Conservation (phyloP, 2,329 filamentous ascomycete species). For the Aspergillus sclerotialis region DNA sequence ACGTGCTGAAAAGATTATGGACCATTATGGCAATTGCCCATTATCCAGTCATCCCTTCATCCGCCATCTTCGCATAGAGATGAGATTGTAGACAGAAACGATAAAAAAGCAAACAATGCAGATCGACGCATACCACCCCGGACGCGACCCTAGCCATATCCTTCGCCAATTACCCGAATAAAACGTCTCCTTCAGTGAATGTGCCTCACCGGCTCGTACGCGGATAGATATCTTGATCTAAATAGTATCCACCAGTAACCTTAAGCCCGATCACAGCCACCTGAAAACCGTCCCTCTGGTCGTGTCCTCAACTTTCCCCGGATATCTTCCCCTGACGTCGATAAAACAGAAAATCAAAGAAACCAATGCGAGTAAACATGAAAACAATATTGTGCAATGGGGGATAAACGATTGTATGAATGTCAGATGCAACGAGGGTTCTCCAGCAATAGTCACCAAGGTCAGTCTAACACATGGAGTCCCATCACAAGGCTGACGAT, state of each 20-base stretch:
- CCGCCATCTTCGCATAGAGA: too few relatives aligned
- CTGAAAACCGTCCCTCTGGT: constrained; percentile 9
- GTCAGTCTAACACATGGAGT: constrained; percentile 11
- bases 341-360: too few relatives aligned
- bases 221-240: too few relatives aligned
- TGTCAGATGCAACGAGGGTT: constrained; percentile 13
- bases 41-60: too few relatives aligned
- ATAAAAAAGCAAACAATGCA: constrained; percentile 14
- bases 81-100: constrained; percentile 10
- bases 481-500: constrained; percentile 17
- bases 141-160: constrained; percentile 42
- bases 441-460: constrained; percentile 11
- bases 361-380: constrained; percentile 22
- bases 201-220: constrained; percentile 5
- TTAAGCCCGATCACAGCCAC: constrained; percentile 11
- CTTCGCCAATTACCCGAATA: constrained; percentile 27
- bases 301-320: constrained; percentile 10
- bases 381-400: constrained; percentile 5
- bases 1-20: too few relatives aligned
- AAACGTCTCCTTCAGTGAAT: constrained; percentile 6
- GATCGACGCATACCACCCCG: constrained; percentile 39
- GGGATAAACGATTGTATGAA: constrained; percentile 7
- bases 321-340: constrained; percentile 3
- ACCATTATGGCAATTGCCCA: too few relatives aligned
- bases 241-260: constrained; percentile 5